Evolutionary conservation across 257 asterid genomes (phyloP), one percentile per base, ranked within the genome.

Genomic region (Jaltomata sinuosa): DNA sequence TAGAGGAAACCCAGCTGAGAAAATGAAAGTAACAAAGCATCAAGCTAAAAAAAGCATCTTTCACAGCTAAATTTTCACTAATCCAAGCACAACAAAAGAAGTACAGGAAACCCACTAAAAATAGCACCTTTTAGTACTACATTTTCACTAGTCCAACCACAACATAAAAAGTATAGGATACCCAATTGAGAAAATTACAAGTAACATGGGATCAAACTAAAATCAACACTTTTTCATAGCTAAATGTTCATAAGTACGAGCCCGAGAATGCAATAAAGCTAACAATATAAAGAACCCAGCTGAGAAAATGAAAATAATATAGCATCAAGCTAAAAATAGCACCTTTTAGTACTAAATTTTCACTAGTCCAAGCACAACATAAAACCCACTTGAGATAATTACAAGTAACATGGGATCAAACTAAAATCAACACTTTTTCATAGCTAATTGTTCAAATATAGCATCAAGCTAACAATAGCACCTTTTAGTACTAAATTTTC

Each of bases 1-100:
- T 32, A 45, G 45, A 78, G 9, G 25, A 15, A 79, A 31, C 42
- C 68, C 40, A 25, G 11, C 11, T 29, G 21, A 61, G 47, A 53
- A 32, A 15, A 76, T 25, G 0, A 40, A 80, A 84, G 52, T 32
- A 3, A 9, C 27, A 78, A 57, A 82, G 52, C 85, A 49, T 21
- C 45, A 87, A 81, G 80, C 84, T 18, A 86, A 82, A 84, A 2
- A 22, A 16, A 89, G 83, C 40, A 50, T 57, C 38, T 72, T 72
- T 32, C n/a, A 42, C 10, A 42, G 8, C 55, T 22, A 42, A 22
- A 27, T 12, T 42, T 22, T 72, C 8, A 42, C 42, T 40, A 15
- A 1, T 22, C 8, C 80, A 1, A 72, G 14, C 55, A n/a, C n/a
- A n/a, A n/a, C n/a, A 31, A 12, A 8, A 2, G n/a, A n/a, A 36